Conservation (phyloP, 192 early-diverging fungal genomes). For the Umbelopsis vinacea region DNA sequence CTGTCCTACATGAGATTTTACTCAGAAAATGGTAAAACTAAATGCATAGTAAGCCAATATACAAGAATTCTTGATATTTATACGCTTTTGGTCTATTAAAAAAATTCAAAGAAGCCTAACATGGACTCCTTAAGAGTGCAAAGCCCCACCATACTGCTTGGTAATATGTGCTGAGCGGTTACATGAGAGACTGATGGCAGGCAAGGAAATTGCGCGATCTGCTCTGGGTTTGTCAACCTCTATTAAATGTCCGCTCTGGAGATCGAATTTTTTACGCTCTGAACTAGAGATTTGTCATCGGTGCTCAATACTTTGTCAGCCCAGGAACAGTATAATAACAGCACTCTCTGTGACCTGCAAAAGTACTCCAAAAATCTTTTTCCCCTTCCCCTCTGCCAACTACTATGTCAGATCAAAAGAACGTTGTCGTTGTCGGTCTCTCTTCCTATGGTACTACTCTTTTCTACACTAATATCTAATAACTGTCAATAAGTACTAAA, state of each 20-base stretch:
- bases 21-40: background rate
- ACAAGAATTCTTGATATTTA: too few relatives aligned
- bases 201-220: too few relatives aligned
- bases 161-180: too few relatives aligned
- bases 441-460: background rate
- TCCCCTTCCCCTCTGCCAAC: too few relatives aligned
- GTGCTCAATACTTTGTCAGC: background rate
- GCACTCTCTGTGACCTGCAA: background rate
- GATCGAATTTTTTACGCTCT: background rate
- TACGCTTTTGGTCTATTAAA: too few relatives aligned
- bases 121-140: too few relatives aligned
- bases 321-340: background rate
- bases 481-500: background rate
- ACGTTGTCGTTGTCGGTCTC: background rate
- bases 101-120: too few relatives aligned
- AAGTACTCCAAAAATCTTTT: background rate
- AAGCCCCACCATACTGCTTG: too few relatives aligned
- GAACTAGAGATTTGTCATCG: background rate
- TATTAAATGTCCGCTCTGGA: background rate
- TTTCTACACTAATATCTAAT: too few relatives aligned
- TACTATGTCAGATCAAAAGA: background rate
- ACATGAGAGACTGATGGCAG: too few relatives aligned
- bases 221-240: background rate
- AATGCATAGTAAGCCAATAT: background rate
- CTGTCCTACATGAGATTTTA: background rate